Base-by-base conservation (phyloP, 352 stramenopile genomes). In the Blastocystis sp. region DNA sequence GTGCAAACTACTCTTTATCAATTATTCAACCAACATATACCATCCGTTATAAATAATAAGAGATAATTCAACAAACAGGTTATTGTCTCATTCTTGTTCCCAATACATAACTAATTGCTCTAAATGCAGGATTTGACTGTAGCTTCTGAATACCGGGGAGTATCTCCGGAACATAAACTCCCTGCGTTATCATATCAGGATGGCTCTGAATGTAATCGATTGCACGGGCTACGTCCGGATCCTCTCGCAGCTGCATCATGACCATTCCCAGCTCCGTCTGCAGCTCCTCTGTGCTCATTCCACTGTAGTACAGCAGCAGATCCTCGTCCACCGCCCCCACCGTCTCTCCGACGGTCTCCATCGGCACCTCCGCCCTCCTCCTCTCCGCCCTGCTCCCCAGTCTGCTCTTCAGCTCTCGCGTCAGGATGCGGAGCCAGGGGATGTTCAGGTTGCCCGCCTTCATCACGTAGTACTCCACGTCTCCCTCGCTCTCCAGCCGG, bases 401-500 rank as follows among this genome's bases (percentile, higher is more conserved):
- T 3, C 11, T 6, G 39, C 20, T 11, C 20, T 77, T 55, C 34
- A n/a, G 11, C 50, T 59, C 50, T 2, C 29, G 29, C 29, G 29
- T 34, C 29, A 34, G 29, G 29, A 34, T 1, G 29, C 29, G 29
- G 0, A 84, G 34, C 73, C 73, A 84, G 8, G 73, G 73, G 41
- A 84, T 47, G 15, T 84, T 84, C 73, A 84, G 11, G 53, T 84
- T 84, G 6, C 73, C 73, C 56, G 45, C 15, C 55, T 66, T 64
- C 73, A 84, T 63, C 15, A 68, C 45, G 26, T 69, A 84, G 26
- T 66, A 84, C 34, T 34, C 26, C 15, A 47, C 53, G 37, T 68
- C 73, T 11, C 15, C 50, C 34, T 66, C 39, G 1, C 15, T 43
- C 34, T 84, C 73, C 8, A 53, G 26, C 62, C n/a, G 13, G 50